Base-by-base conservation (phyloP, 805 yeast species). In the Ogataea ramenticola region DNA sequence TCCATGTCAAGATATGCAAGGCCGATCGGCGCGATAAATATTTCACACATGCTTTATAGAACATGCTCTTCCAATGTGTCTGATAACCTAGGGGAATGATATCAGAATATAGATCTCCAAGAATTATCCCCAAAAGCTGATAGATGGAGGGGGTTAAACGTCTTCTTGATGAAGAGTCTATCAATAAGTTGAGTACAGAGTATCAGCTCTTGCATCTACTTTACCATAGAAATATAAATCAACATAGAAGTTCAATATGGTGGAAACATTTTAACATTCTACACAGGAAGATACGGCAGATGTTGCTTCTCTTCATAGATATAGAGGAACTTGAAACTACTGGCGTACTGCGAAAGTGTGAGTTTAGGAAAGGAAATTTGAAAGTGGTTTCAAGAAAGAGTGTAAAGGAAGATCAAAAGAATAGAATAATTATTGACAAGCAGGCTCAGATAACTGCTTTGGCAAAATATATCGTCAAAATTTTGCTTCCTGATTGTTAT, bases 191-290 rank as follows among this genome's bases (percentile, higher is more conserved):
- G 15, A 41, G 43, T 14, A 66, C 62, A 39, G 96, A 89, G 61
- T 75, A 64, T 42, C 71, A 74, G 21, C 53, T 86, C 4, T 59
- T 87, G 4, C 83, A 78, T 49, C 61, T 87, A 34, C 49, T 86
- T 3, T 79, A 82, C 55, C 86, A 82, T 53, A 68, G 95, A 49
- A 83, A 81, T 61, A 69, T 72, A 42, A 86, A 86, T 58, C 96
- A 89, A 58, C 96, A 87, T 55, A 66, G 80, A 3, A 73, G 71
- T 8, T 74, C 86, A 27, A 55, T 57, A 9, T 89, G 96, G 96
- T 89, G 96, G 91, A 73, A 67, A 47, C 71, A 76, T 46, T 64
- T 89, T 35, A 72, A 79, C 47, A 71, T 80, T 10, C 54, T 87
- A 24, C 85, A 83, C 51, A 71, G 95, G 35, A 66, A 71, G 37